Base-by-base conservation (phyloP, 208 protist species). In the Acanthamoeba lugdunensis region DNA sequence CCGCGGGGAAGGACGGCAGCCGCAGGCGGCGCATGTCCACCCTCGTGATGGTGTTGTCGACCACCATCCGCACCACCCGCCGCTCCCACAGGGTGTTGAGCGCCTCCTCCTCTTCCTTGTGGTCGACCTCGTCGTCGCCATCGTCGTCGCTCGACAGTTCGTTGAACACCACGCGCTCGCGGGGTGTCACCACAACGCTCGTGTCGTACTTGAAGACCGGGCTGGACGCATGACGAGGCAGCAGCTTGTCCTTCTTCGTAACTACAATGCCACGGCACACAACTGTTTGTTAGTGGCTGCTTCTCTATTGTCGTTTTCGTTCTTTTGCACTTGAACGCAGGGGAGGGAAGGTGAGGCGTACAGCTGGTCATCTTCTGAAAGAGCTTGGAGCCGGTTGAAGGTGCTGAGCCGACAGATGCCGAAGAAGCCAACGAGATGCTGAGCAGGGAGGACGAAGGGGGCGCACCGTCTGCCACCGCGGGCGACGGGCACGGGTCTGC, bases 281-380 rank as follows among this genome's bases (percentile, higher is more conserved):
- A 33, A 23, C 30, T 0, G 28, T 45, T 45, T 1, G 14, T 14
- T 9, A 48, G n/a, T 9, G 7, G 18, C 41, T 3, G 2, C 45
- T 28, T 45, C 28, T 61, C 23, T 77, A 41, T 25, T 18, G 13
- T 77, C 21, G 30, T 41, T 77, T 23, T 77, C 69, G 69, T 21
- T 21, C 23, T 65, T 45, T 4, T n/a, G 21, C 1, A 9, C 0
- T 65, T 28, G 6, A 13, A 1, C 8, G 23, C 1, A 2, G 61
- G 61, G 7, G 61, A 33, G 45, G 52, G 7, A 50, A 87, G 75
- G 75, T 9, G 75, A 28, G 41, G 45, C 14, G 41, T 87, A 87
- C 79, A 87, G 79, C 79, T 87, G 79, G 79, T 87, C 79, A 87
- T 87, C 50, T 63, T 87, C 28, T 87, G 79, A 18, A 87, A 87